Base-by-base conservation (phyloP, 108 stramenopile species). In the Asterionellopsis glacialis region DNA sequence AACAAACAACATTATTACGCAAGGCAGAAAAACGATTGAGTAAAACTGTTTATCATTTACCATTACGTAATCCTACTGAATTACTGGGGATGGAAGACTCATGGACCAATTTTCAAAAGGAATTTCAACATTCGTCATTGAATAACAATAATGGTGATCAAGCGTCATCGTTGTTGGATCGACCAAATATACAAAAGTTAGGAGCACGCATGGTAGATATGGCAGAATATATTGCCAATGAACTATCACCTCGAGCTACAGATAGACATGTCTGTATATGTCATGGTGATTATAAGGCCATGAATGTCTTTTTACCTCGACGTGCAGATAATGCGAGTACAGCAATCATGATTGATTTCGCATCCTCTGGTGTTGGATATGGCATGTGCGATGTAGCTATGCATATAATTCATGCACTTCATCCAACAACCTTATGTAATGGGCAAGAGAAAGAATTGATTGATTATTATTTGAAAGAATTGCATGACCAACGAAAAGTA, bases 221-320 rank as follows among this genome's bases (percentile, higher is more conserved):
- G 48, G 90, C 90, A 11, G 73, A 82, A 44, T 84, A 63, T 56
- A 64, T 91, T 39, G 81, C 79, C 24, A 45, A 79, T 25, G 55
- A 83, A 59, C 41, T 85, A 25, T 80, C 83, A n/a, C 86, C 86
- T 22, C 39, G 44, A 44, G 68, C 76, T 13, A 59, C 52, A 7
- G 86, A 84, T 43, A 67, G 56, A 24, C 84, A 79, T 69, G 84
- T 84, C 13, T 84, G 82, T 0, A 25, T 87, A 12, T 61, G 72
- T 21, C 90, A 91, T 62, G 90, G 90, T 13, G 85, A 91, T 70
- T 85, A 70, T 67, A 91, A 91, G 48, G 68, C 84, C 0, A 87
- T 91, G 90, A 90, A 86, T 74, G 81, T 80, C 10, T 90, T 90
- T 47, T 55, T 90, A 25, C 83, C 83, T 13, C 43, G 55, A 0